These are phyloP conservation scores for Amanita rimosa DNA, from an alignment of 768 basidiomycete genomes.

Conservation along the genomic window DNA sequence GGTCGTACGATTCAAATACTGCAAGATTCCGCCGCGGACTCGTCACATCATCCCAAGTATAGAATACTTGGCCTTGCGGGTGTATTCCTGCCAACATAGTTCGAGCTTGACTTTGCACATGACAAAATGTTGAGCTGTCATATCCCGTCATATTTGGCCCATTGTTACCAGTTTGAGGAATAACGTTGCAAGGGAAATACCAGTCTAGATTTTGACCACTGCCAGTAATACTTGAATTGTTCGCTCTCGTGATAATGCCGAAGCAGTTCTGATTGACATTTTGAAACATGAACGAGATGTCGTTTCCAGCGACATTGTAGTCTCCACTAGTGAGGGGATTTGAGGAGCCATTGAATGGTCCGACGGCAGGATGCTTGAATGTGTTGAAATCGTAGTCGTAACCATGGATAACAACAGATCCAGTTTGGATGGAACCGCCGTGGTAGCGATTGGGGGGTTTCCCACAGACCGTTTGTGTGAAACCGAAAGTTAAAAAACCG, in stretches of 20 bases:
- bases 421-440: constrained; percentile 65
- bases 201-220: constrained; percentile 60
- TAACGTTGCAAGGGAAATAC: constrained; percentile 98
- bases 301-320: constrained; percentile 77
- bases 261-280: constrained; percentile 78
- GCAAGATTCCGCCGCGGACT: constrained; percentile 68
- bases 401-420: constrained; percentile 89
- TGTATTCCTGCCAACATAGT: constrained; percentile 33
- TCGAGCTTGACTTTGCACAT: constrained; percentile 46
- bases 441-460: constrained; percentile 76
- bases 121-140: constrained; percentile 57
- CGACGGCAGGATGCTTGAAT: constrained; percentile 75
- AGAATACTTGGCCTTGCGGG: constrained; percentile 82
- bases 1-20: constrained; percentile 85
- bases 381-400: constrained; percentile 84
- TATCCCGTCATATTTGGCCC: constrained; percentile 63
- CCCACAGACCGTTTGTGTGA: constrained; percentile 90
- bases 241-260: constrained; percentile 60
- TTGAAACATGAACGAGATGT: constrained; percentile 94
- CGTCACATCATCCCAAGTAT: constrained; percentile 80
- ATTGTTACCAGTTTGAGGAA: constrained; percentile 54
- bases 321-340: constrained; percentile 76
- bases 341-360: constrained; percentile 61
- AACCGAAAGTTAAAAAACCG: constrained; percentile 98
- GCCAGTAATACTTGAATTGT: constrained; percentile 60